These are phyloP conservation scores for Saposhnikovia divaricata DNA, from an alignment of 129 eudicot species.

Conservation along the genomic window DNA sequence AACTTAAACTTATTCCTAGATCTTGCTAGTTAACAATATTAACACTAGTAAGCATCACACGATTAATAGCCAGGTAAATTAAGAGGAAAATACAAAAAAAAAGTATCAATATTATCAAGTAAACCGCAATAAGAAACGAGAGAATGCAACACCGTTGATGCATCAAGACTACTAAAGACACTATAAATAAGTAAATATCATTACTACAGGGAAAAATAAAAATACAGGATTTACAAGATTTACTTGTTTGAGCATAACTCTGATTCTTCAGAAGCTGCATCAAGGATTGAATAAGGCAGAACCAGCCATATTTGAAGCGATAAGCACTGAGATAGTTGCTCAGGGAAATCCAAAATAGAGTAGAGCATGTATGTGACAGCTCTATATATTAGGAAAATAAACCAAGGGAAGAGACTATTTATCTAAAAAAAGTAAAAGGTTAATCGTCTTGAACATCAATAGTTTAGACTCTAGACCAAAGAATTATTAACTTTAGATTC, in stretches of 20 bases:
- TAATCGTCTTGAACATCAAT: background rate
- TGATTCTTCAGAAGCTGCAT: slow-evolving; percentile 13
- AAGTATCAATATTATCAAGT: too few species aligned
- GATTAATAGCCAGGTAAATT: too few species aligned
- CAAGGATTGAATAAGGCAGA: slow-evolving; percentile 64
- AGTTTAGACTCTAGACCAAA: background rate
- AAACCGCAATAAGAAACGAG: background rate
- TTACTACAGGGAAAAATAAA: background rate
- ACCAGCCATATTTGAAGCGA: slow-evolving; percentile 48
- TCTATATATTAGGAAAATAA: background rate
- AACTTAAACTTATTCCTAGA: too few species aligned
- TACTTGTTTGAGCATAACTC: slow-evolving; percentile 20
- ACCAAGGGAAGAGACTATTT: background rate
- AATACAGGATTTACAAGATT: background rate
- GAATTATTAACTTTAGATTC: slow-evolving; percentile 26
- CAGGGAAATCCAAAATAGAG: slow-evolving; percentile 66
- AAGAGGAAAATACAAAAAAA: too few species aligned
- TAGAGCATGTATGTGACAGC: slow-evolving; percentile 39
- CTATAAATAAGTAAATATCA: background rate
- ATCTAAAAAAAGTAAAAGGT: background rate
- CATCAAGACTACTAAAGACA: background rate
- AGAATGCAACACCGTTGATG: background rate
- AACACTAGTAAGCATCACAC: too few species aligned
- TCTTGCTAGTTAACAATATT: too few species aligned
- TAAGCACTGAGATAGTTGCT: slow-evolving; percentile 56